Percentiles rank a stretch among this genome's conserved stretches.
These are phyloP conservation scores for Neobulgaria alba DNA, from an alignment of 2,329 filamentous ascomycete species.

Conservation along the genomic window DNA sequence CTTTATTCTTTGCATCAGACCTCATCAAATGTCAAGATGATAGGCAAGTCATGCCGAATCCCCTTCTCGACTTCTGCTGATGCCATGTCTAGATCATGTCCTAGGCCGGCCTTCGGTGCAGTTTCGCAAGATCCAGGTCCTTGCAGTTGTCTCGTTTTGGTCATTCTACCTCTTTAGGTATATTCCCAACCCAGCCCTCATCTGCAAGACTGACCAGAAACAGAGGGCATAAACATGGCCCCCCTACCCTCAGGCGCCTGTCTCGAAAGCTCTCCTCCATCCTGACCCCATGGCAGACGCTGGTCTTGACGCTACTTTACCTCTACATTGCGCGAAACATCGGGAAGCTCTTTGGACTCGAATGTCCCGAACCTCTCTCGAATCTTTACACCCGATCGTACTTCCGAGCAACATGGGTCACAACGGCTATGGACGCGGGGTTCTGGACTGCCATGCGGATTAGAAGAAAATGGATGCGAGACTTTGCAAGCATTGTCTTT, in stretches of 20 bases:
- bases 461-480: constrained; percentile 67
- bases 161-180: constrained; percentile 72
- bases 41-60: constrained; percentile 13
- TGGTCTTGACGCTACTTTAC: constrained; percentile 80
- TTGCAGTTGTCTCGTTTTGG: constrained; percentile 89
- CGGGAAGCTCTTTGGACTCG: constrained; percentile 81
- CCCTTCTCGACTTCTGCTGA: background rate
- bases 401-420: constrained; percentile 94
- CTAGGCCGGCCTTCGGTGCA: constrained; percentile 83
- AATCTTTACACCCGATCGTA: constrained; percentile 90
- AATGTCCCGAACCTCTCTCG: constrained; percentile 85
- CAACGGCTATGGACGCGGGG: constrained; percentile 88
- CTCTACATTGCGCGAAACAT: constrained; percentile 91
- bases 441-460: constrained; percentile 99
- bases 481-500: constrained; percentile 76
- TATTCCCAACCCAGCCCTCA: constrained; percentile 17
- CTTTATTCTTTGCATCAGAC: constrained; percentile 1
- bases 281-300: constrained; percentile 82
- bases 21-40: constrained; percentile 22
- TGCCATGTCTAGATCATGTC: constrained; percentile 61
- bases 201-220: constrained; percentile 3
- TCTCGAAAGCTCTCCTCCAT: constrained; percentile 62
- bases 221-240: constrained; percentile 82
- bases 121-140: constrained; percentile 86
- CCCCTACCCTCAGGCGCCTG: constrained; percentile 61